Evolutionary conservation across 345 rosid genomes (phyloP).

Genomic region (Eucalyptus caleyi): DNA sequence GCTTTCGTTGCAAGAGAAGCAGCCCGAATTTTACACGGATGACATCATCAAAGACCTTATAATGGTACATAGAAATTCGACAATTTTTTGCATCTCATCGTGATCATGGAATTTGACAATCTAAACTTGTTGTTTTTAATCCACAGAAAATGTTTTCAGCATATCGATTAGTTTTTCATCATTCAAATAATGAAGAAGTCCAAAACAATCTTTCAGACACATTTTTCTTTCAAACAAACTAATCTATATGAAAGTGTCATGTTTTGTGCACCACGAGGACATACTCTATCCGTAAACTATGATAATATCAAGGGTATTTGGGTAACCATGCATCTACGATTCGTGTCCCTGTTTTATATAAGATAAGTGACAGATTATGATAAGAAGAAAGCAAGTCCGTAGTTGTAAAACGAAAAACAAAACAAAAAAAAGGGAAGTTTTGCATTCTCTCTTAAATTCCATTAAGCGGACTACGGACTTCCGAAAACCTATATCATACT

Average conservation of each 20-base stretch:
- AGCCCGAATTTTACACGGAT: conserved; percentile 16
- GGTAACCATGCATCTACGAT: neutral
- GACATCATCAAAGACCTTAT: conserved; percentile 35
- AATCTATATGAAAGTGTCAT: too few relatives aligned
- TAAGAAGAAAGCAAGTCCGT: neutral
- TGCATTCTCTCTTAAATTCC: too few relatives aligned
- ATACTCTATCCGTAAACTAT: too few relatives aligned
- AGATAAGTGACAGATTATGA: neutral
- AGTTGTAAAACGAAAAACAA: too few relatives aligned
- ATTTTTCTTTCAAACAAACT: too few relatives aligned
- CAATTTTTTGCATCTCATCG: neutral
- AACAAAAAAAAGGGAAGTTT: too few relatives aligned
- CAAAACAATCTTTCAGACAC: too few relatives aligned
- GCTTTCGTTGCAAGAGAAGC: neutral
- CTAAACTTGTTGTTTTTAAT: too few relatives aligned
- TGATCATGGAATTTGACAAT: too few relatives aligned
- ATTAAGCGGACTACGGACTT: neutral
- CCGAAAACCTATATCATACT: neutral
- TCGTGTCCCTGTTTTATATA: neutral
- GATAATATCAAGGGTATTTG: neutral
- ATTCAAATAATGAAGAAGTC: too few relatives aligned
- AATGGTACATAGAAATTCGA: conserved; percentile 8
- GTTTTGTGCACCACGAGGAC: neutral
- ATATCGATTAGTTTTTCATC: too few relatives aligned
- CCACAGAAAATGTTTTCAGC: too few relatives aligned